A percentile compares a stretch with the other conserved stretches of the same genome.
Evolutionary conservation across 1,284 basidiomycete genomes (phyloP).

Genomic region (Pseudozyma tsukubaensis): DNA sequence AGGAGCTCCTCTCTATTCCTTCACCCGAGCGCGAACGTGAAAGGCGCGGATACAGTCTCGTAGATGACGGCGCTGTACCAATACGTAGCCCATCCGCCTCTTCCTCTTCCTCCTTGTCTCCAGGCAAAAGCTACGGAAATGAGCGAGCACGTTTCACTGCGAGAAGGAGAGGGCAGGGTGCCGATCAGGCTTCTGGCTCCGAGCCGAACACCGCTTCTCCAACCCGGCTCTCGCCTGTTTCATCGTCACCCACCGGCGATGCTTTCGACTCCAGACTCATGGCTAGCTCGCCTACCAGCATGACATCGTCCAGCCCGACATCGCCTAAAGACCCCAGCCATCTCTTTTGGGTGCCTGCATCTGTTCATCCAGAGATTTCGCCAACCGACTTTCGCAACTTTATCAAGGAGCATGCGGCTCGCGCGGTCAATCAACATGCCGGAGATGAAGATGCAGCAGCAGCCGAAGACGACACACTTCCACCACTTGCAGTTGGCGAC

Average conservation of each 20-base stretch:
- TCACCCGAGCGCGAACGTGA: conserved; percentile 40
- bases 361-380: conserved; percentile 94
- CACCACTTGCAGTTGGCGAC: conserved; percentile 28
- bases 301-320: conserved; percentile 19
- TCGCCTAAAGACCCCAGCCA: conserved; percentile 69
- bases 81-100: conserved; percentile 40
- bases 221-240: conserved; percentile 17
- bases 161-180: conserved; percentile 45
- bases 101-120: conserved; percentile 18
- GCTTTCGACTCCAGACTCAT: conserved; percentile 20
- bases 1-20: conserved; percentile 42
- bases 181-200: conserved; percentile 29
- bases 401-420: conserved; percentile 85
- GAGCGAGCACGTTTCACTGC: conserved; percentile 58
- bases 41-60: conserved; percentile 48
- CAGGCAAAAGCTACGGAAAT: conserved; percentile 16
- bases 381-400: conserved; percentile 94
- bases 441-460: conserved; percentile 10
- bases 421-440: conserved; percentile 63
- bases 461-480: conserved; percentile 15
- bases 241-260: conserved; percentile 22
- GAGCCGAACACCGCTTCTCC: conserved; percentile 12
- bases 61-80: conserved; percentile 51
- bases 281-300: conserved; percentile 27
- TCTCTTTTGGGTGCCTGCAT: conserved; percentile 97